phyloP scores from a whole-genome alignment of 345 rosid species.

The Brassica napus region DNA sequence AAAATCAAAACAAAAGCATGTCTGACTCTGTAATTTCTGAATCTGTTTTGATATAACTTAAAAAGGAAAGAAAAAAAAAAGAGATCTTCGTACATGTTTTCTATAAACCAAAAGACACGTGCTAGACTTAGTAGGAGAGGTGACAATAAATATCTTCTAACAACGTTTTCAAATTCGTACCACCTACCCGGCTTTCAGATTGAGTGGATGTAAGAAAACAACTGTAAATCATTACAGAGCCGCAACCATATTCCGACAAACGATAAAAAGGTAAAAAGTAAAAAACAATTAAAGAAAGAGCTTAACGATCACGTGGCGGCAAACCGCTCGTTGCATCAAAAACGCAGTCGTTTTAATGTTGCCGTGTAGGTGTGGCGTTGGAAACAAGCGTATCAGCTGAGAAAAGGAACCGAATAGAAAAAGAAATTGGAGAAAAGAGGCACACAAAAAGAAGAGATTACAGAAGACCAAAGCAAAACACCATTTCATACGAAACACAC shows the following conservation, averaged over 20 bases:
- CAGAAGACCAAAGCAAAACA: constrained; percentile 15
- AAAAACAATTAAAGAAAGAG: not conserved
- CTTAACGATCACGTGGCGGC: constrained; percentile 29
- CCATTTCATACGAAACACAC: not conserved
- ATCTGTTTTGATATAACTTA: too few relatives aligned
- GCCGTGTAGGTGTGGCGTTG: constrained; percentile 36
- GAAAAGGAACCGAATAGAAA: constrained; percentile 1
- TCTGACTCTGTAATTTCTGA: not conserved
- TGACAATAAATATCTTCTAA: not conserved
- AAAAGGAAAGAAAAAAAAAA: not conserved
- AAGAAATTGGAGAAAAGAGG: not conserved
- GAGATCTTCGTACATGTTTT: not conserved
- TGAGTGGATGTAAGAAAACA: not conserved
- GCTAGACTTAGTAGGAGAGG: not conserved
- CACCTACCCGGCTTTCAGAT: not conserved
- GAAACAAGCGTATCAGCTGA: constrained; percentile 31
- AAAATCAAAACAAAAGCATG: not conserved
- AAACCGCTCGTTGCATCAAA: constrained; percentile 2
- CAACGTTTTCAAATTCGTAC: constrained; percentile 3
- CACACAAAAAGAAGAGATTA: constrained; percentile 29
- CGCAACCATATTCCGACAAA: not conserved
- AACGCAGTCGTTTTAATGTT: constrained; percentile 16
- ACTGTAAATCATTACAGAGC: constrained; percentile 2
- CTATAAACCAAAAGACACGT: constrained; percentile 9
- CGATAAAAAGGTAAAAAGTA: not conserved